Base-by-base conservation (phyloP, 164 flowering plant genomes). In the Aristolochia fimbriata region DNA sequence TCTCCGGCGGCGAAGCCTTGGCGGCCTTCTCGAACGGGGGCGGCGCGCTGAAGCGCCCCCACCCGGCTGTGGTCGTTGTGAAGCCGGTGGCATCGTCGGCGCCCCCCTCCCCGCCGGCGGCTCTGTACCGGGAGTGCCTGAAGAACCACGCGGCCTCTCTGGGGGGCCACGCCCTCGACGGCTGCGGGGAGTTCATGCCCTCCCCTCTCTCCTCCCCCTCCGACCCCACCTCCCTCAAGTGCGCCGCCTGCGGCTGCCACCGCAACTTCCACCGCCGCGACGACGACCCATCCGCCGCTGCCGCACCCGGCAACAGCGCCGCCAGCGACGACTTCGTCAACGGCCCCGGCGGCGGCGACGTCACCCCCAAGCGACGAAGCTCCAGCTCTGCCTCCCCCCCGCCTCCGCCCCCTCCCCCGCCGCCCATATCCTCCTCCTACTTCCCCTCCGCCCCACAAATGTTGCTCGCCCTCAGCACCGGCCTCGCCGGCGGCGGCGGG, bases 231-330 rank as follows among this genome's bases (percentile, higher is more conserved):
- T 75, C 80, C 3, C 75, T 81, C 17, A 74, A 65, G 56, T 82
- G 86, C 73, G 86, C 78, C 22, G 86, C 86, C 1, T 82, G 86
- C 61, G 86, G 86, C 51, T 82, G 86, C 72, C 86, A 82, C 75
- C 78, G 86, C 45, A 81, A 77, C 63, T 81, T 81, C 70, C 86
- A 81, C 73, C 78, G 81, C 62, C 77, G 80, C 6, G 78, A 75
- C 22, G 75, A 76, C 22, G 77, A 79, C 22, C 19, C n/a, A n/a
- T n/a, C n/a, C n/a, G n/a, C n/a, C n/a, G n/a, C n/a, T n/a, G n/a
- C n/a, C n/a, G n/a, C n/a, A n/a, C n/a, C 23, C 55, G 59, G 37
- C 16, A 45, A 19, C 21, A 45, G 27, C 51, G 45, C n/a, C 20
- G 52, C 16, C 41, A 31, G 24, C 37, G 58, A 53, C 22, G 49